phyloP scores from a whole-genome alignment of 768 basidiomycete genomes.

The Dictyophora rubrovolvata region DNA sequence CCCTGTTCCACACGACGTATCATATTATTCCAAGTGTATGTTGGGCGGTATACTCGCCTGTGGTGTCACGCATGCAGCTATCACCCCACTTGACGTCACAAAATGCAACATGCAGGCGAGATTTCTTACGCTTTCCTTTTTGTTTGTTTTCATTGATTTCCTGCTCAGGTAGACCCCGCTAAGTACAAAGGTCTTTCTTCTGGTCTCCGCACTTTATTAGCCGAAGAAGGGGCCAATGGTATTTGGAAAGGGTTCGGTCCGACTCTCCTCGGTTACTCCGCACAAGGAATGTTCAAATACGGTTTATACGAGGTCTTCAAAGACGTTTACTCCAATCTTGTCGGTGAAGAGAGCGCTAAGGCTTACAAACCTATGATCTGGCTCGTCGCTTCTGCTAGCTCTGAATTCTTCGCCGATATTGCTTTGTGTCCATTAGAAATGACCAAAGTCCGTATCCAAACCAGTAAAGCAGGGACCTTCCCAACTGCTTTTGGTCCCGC shows the following conservation, averaged over 20 bases:
- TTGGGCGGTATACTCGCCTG: constrained; percentile 83
- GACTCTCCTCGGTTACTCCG: constrained; percentile 85
- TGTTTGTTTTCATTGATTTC: not conserved
- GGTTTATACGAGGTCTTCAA: constrained; percentile 98
- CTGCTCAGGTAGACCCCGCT: constrained; percentile 57
- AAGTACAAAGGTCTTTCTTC: constrained; percentile 64
- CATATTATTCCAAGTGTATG: constrained; percentile 80
- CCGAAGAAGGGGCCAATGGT: constrained; percentile 75
- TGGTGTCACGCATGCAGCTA: constrained; percentile 79
- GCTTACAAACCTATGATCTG: constrained; percentile 88
- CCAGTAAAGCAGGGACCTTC: constrained; percentile 65
- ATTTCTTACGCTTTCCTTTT: constrained; percentile 1
- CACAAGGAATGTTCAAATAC: constrained; percentile 98
- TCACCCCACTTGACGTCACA: constrained; percentile 80
- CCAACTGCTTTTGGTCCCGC: constrained; percentile 66
- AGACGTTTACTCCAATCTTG: constrained; percentile 81
- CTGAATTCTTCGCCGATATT: constrained; percentile 92
- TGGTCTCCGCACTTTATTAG: constrained; percentile 53
- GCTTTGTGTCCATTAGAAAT: constrained; percentile 93
- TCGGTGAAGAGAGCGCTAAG: constrained; percentile 69
- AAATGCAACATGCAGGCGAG: constrained; percentile 88
- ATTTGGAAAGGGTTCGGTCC: constrained; percentile 94
- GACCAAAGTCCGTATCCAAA: constrained; percentile 89
- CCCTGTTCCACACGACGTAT: constrained; percentile 63
- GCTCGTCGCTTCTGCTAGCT: constrained; percentile 88